These are phyloP conservation scores for Mycosphaerella sp. DNA, from an alignment of 2,329 filamentous ascomycete genomes.

Conservation along the genomic window DNA sequence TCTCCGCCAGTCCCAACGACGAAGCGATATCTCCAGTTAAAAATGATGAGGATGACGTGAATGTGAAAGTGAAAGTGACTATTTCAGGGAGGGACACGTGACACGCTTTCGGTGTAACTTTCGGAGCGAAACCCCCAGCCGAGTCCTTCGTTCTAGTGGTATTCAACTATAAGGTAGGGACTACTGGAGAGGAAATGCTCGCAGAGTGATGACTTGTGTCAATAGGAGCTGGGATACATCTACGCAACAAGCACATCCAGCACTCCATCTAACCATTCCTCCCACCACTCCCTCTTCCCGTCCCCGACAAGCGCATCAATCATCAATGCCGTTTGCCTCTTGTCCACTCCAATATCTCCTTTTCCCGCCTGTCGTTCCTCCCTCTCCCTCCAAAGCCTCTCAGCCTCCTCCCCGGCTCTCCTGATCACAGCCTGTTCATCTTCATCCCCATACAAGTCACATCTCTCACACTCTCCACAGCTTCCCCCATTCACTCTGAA, in stretches of 20 bases:
- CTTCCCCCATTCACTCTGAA: conserved; percentile 73
- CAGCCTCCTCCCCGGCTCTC: conserved; percentile 39
- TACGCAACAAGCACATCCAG: conserved; percentile 18
- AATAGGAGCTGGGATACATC: background rate
- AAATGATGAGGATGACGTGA: too few relatives aligned
- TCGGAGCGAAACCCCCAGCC: background rate
- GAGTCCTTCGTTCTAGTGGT: too few relatives aligned
- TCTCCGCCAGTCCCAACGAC: too few relatives aligned
- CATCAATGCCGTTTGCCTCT: conserved; percentile 11
- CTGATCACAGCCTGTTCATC: conserved; percentile 42
- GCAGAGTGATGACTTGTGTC: background rate
- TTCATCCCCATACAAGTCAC: conserved; percentile 46
- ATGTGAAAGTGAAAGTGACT: background rate
- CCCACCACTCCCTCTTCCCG: conserved; percentile 18
- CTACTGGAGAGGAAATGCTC: too few relatives aligned
- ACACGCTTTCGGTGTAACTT: background rate
- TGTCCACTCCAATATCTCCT: background rate
- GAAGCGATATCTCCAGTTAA: too few relatives aligned
- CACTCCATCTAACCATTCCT: conserved; percentile 19
- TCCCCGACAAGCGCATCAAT: conserved; percentile 20
- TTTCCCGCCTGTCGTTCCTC: conserved; percentile 31
- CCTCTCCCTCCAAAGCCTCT: conserved; percentile 42
- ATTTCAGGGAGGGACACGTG: background rate
- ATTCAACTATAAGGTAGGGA: too few relatives aligned
- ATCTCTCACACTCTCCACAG: conserved; percentile 68